A percentile compares a stretch with the other conserved stretches of the same genome.
Evolutionary conservation across 371 early-diverging fungal genomes (phyloP).

Genomic region (Apophysomyces elegans): DNA sequence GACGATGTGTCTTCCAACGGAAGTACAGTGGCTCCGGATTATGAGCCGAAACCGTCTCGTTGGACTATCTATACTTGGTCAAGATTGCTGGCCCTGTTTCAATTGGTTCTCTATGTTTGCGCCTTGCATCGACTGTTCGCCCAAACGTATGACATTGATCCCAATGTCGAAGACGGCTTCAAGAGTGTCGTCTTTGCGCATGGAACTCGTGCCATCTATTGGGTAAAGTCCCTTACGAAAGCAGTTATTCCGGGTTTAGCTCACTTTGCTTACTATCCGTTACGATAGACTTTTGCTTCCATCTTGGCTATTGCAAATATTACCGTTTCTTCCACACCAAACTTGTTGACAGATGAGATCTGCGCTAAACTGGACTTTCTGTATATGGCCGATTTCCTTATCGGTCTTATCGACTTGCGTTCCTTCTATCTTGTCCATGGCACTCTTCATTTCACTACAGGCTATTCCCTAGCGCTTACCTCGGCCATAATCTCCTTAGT

Average conservation of each 20-base stretch:
- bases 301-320: constrained; percentile 29
- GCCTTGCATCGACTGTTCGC: constrained; percentile 11
- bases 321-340: constrained; percentile 17
- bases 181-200: constrained; percentile 13
- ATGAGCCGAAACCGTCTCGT: constrained; percentile 19
- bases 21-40: constrained; percentile 21
- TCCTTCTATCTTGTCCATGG: constrained; percentile 16
- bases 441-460: not conserved
- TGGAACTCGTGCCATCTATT: constrained; percentile 16
- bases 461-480: constrained; percentile 16
- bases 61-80: constrained; percentile 22
- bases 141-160: constrained; percentile 18
- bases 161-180: constrained; percentile 22
- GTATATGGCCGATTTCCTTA: constrained; percentile 7
- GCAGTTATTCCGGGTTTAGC: no score
- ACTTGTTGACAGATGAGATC: constrained; percentile 26
- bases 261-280: no score
- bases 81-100: constrained; percentile 18
- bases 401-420: constrained; percentile 15
- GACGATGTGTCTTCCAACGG: constrained; percentile 16
- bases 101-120: constrained; percentile 14
- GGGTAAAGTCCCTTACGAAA: constrained; percentile 22
- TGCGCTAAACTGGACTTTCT: constrained; percentile 35
- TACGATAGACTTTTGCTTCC: constrained; percentile 25
- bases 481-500: constrained; percentile 5